A percentile compares a stretch with the other conserved stretches of the same genome.
Evolutionary conservation across 176 grass and related monocot genomes (phyloP).

Genomic region (Carex parvula): DNA sequence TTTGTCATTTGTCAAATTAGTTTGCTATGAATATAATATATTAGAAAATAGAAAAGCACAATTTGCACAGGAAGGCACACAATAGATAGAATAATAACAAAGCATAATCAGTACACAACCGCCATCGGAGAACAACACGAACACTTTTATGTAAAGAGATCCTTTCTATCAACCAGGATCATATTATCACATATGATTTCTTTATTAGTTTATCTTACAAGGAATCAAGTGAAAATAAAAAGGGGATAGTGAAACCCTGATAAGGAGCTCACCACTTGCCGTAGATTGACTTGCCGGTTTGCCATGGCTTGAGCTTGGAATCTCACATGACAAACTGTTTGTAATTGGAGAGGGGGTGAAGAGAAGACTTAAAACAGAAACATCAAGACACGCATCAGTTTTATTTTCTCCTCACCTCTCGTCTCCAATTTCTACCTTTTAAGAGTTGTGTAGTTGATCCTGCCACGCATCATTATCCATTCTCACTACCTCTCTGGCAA

Average conservation of each 20-base stretch:
- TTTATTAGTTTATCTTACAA: constrained; percentile 21
- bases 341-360: background rate
- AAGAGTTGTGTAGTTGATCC: constrained; percentile 20
- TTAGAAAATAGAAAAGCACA: background rate
- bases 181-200: background rate
- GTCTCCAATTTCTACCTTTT: background rate
- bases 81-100: background rate
- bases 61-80: constrained; percentile 6
- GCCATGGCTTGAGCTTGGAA: constrained; percentile 21
- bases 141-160: background rate
- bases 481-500: background rate
- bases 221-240: background rate
- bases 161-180: constrained; percentile 13
- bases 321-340: constrained; percentile 39
- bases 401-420: background rate
- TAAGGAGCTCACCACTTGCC: constrained; percentile 32
- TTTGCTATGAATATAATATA: background rate
- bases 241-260: constrained; percentile 19
- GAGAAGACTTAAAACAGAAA: background rate
- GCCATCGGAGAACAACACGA: background rate
- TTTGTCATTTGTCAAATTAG: background rate
- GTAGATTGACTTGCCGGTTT: constrained; percentile 38
- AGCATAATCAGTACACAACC: background rate
- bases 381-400: constrained; percentile 17
- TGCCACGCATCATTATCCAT: constrained; percentile 29